Percentiles rank a stretch among this genome's conserved stretches.
phyloP scores from a whole-genome alignment of 2,329 filamentous ascomycete species.

The Epichloe gansuensis region DNA sequence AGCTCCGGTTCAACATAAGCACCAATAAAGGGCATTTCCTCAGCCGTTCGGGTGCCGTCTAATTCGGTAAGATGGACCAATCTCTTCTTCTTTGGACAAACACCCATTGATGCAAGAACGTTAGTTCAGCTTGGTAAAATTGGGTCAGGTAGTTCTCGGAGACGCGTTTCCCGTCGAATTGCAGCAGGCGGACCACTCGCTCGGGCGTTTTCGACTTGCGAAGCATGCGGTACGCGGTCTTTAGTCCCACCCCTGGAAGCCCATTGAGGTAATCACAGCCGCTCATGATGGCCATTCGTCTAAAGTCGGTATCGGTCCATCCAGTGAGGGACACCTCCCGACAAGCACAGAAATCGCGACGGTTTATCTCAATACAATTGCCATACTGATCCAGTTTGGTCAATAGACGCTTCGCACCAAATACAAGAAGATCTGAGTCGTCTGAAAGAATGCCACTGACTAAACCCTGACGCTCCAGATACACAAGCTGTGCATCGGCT shows the following conservation, averaged over 20 bases:
- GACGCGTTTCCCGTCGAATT: conserved; percentile 81
- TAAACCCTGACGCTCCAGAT: conserved; percentile 75
- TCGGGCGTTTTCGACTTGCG: conserved; percentile 85
- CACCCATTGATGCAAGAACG: conserved; percentile 89
- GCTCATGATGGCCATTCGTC: conserved; percentile 90
- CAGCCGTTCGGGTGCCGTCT: conserved; percentile 48
- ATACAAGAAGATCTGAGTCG: conserved; percentile 91
- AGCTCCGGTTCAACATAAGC: conserved; percentile 54
- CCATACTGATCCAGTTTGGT: conserved; percentile 94
- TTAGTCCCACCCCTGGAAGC: conserved; percentile 76
- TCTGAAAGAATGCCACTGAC: conserved; percentile 87
- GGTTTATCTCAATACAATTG: conserved; percentile 83
- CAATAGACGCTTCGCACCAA: conserved; percentile 78
- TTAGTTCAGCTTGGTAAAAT: conserved; percentile 80
- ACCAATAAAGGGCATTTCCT: conserved; percentile 74
- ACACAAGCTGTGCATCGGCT: conserved; percentile 92
- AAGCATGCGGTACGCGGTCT: conserved; percentile 84
- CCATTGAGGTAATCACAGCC: conserved; percentile 91
- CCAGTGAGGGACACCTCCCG: conserved; percentile 80
- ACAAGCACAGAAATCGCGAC: conserved; percentile 77
- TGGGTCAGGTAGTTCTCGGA: conserved; percentile 69
- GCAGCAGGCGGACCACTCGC: conserved; percentile 65
- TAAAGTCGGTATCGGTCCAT: conserved; percentile 85
- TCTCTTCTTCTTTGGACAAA: conserved; percentile 65
- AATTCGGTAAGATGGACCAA: conserved; percentile 66